Base-by-base conservation (phyloP, 331 rosid species). In the Acacia pycnantha region DNA sequence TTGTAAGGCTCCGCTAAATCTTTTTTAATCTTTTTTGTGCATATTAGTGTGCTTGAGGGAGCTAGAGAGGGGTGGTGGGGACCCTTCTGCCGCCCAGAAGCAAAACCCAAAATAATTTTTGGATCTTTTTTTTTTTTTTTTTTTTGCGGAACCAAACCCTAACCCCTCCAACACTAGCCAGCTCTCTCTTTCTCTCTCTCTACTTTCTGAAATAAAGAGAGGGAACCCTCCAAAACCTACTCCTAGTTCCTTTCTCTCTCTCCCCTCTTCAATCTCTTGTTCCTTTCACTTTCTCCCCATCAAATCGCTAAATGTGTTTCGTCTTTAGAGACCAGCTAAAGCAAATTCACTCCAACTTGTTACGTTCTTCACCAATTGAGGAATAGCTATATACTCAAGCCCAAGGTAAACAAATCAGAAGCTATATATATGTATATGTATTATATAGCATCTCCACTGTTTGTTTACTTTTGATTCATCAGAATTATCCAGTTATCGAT, bases 21-120 rank as follows among this genome's bases (percentile, higher is more conserved):
- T 0, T 31, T 31, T 31, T 31, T 31, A 31, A 2, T 31, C 11
- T 4, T 61, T 4, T 58, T 0, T n/a, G 1, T 56, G 14, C 10
- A 31, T 22, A 22, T 58, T 58, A 21, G 13, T n/a, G 65, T 27
- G n/a, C 12, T 6, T 64, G 77, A 70, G 70, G 64, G 81, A 81
- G 72, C 27, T n/a, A 43, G n/a, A 61, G 82, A 72, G 81, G 71
- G 13, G 15, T 58, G 44, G 70, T 47, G 73, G 87, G 90, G 92
- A 90, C 96, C 81, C 88, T 81, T 84, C 86, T 91, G 84, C 93
- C 93, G 91, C 92, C 90, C 95, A 83, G 7, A 70, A 85, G 85
- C 89, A 83, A 48, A 84, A 86, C 77, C 76, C 87, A 90, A 87
- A 90, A 82, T 78, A 72, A 7, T 35, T 22, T 54, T 72, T 48